Evolutionary conservation across 1,284 basidiomycete genomes (phyloP).

Genomic region (Phellopilus nigrolimitatus): DNA sequence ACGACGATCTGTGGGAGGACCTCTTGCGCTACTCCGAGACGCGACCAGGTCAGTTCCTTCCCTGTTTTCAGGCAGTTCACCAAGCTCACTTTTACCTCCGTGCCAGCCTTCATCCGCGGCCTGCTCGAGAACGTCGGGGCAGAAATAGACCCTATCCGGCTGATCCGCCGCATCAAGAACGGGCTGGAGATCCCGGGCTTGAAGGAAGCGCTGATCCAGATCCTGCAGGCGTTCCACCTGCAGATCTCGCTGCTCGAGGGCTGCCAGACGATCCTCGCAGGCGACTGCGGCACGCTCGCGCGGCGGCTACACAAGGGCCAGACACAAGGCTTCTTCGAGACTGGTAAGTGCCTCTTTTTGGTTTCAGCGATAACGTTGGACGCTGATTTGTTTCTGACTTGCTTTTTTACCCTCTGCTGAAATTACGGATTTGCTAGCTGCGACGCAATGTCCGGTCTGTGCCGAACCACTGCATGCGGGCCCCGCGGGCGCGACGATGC

Average conservation of each 20-base stretch:
- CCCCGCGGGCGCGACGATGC: conserved; percentile 52
- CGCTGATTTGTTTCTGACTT: background rate
- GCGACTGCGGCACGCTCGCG: conserved; percentile 77
- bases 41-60: conserved; percentile 59
- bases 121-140: conserved; percentile 94
- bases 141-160: conserved; percentile 91
- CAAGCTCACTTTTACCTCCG: conserved; percentile 2
- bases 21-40: conserved; percentile 92
- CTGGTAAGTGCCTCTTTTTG: conserved; percentile 41
- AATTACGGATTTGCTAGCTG: conserved; percentile 36
- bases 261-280: conserved; percentile 80
- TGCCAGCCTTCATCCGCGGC: conserved; percentile 87
- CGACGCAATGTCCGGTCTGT: conserved; percentile 65
- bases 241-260: conserved; percentile 88
- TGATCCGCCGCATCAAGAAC: conserved; percentile 92
- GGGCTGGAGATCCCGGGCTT: conserved; percentile 95
- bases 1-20: conserved; percentile 98
- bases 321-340: conserved; percentile 70
- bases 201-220: conserved; percentile 93
- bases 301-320: conserved; percentile 68
- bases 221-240: conserved; percentile 92
- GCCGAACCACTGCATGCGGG: conserved; percentile 52
- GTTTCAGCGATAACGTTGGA: background rate
- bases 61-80: background rate
- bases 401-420: conserved; percentile 3